Evolutionary conservation across 352 stramenopile genomes (phyloP).

Genomic region (Halophytophthora polymorphica): DNA sequence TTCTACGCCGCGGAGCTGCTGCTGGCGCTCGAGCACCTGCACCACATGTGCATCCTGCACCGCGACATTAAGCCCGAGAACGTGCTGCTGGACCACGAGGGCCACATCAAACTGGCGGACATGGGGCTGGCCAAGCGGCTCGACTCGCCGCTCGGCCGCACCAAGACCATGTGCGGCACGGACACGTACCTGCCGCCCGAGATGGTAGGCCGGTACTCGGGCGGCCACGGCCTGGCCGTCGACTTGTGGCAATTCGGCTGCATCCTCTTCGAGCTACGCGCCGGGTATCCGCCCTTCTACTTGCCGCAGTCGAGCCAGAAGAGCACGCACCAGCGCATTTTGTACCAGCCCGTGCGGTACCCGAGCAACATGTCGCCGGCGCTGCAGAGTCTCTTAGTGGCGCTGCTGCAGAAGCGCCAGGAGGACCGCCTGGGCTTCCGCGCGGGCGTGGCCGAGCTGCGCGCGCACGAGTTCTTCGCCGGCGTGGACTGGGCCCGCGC

Average conservation of each 20-base stretch:
- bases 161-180: slow-evolving; percentile 89
- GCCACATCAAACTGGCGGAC: slow-evolving; percentile 89
- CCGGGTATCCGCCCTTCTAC: slow-evolving; percentile 92
- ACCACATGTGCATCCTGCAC: slow-evolving; percentile 92
- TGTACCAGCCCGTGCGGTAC: slow-evolving; percentile 85
- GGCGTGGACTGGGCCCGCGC: slow-evolving; percentile 77
- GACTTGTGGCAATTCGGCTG: slow-evolving; percentile 94
- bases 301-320: slow-evolving; percentile 87
- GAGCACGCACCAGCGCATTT: slow-evolving; percentile 88
- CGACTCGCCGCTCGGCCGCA: slow-evolving; percentile 63
- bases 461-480: slow-evolving; percentile 75
- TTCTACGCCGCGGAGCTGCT: slow-evolving; percentile 87
- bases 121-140: slow-evolving; percentile 91
- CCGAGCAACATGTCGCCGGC: slow-evolving; percentile 79
- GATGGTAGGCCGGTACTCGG: slow-evolving; percentile 75
- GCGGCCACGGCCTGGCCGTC: slow-evolving; percentile 85
- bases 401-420: slow-evolving; percentile 79
- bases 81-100: slow-evolving; percentile 83
- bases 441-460: slow-evolving; percentile 58
- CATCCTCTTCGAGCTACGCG: slow-evolving; percentile 92
- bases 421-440: slow-evolving; percentile 71
- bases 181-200: slow-evolving; percentile 89
- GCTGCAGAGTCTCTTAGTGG: slow-evolving; percentile 67
- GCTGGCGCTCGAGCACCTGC: slow-evolving; percentile 84
- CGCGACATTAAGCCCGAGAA: slow-evolving; percentile 94